Evolutionary conservation across 2,329 filamentous ascomycete species (phyloP), one percentile per base, ranked within the genome.

Genomic region (Rhynchosporium graminicola): DNA sequence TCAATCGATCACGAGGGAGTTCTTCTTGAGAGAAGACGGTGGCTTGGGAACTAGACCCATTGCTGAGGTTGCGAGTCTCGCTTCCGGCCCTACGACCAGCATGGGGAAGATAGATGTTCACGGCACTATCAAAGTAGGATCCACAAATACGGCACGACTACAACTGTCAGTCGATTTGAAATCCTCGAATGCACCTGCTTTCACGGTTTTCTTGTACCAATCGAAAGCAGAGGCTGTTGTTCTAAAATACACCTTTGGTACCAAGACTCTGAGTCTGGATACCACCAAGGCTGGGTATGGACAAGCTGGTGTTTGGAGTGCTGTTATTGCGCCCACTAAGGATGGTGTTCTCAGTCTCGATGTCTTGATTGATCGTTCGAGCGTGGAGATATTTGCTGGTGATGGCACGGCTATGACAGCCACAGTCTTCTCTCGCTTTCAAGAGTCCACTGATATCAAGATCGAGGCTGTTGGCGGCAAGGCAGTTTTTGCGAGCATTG

Each of bases 261-360:
- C 45, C 62, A 57, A 57, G 8, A 70, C 66, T 9, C 65, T 75
- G 47, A 71, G 63, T 12, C 59, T 75, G 15, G 73, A 75, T 63
- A 75, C 73, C 1, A 73, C 60, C 9, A 68, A 71, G 45, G 71
- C 69, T 26, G 72, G 73, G 8, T 73, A 73, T 52, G 72, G 68
- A 33, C 69, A 73, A 59, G 64, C 69, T 8, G 72, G 71, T 0
- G 69, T 59, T 10, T 75, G 71, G 71, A 66, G 64, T 13, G 71
- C 71, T 3, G 57, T 59, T 40, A 66, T 74, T 60, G 67, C 45
- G 1, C 48, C 42, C 12, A 38, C 65, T 1, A 48, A 40, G 1
- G 60, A 65, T n/a, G 63, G 69, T 20, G 66, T 68, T 57, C 64
- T 75, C 26, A 62, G n/a, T 12, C 54, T 75, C 47, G 70, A 73